phyloP scores from a whole-genome alignment of 768 basidiomycete species.

The Lyophyllum atratum region DNA sequence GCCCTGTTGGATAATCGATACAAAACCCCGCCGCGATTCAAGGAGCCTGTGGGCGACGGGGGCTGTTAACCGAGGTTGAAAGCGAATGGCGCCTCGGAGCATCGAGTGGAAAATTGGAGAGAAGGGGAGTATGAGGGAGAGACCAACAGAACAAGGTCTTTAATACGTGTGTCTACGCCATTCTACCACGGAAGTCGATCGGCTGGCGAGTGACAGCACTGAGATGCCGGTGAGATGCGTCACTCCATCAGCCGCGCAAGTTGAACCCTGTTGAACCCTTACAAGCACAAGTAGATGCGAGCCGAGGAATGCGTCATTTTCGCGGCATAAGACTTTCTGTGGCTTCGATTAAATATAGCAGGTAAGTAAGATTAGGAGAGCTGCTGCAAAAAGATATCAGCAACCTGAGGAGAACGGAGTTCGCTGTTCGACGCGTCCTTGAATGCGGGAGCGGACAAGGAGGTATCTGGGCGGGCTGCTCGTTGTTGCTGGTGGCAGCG shows the following conservation, averaged over 20 bases:
- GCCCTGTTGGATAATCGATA: conserved; percentile 55
- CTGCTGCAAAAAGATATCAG: too few relatives aligned
- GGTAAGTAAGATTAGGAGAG: too few relatives aligned
- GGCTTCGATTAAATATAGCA: too few relatives aligned
- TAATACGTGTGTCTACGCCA: neutral
- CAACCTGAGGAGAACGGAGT: too few relatives aligned
- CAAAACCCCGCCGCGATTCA: conserved; percentile 30
- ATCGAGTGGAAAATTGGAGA: neutral
- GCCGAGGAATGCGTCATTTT: too few relatives aligned
- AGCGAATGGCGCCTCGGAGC: neutral
- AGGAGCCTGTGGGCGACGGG: neutral
- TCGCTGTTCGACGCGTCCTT: too few relatives aligned
- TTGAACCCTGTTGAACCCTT: too few relatives aligned
- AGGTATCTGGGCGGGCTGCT: too few relatives aligned
- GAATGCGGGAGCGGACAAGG: too few relatives aligned
- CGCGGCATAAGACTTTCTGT: too few relatives aligned
- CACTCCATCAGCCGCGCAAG: neutral
- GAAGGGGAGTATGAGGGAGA: neutral
- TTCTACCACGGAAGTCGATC: neutral
- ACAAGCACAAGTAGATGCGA: too few relatives aligned
- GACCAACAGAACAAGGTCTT: neutral
- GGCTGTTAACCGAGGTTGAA: neutral
- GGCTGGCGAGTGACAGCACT: neutral
- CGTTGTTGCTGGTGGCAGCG: too few relatives aligned
- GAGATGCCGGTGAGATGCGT: neutral